Conservation (phyloP, 345 rosid species). For the Eucalyptus caleyi region DNA sequence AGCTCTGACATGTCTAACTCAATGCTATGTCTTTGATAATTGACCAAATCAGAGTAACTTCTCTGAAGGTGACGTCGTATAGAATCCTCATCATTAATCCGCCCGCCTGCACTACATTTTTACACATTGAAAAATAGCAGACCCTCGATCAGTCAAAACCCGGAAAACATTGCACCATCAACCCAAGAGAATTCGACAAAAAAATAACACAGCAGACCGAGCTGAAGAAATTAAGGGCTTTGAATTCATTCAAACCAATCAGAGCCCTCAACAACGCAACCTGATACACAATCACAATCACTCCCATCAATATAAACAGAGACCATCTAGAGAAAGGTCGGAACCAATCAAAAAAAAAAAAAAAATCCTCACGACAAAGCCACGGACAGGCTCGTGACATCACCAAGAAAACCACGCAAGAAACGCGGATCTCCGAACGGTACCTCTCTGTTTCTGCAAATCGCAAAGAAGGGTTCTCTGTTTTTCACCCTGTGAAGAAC, state of each 20-base stretch:
- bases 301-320: neutral
- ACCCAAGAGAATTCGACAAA: neutral
- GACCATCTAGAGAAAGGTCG: neutral
- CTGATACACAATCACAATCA: neutral
- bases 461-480: neutral
- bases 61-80: neutral
- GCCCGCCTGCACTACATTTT: neutral
- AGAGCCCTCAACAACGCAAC: neutral
- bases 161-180: neutral
- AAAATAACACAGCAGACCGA: neutral
- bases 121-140: neutral
- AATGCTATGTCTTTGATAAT: neutral
- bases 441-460: neutral
- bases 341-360: neutral
- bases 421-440: neutral
- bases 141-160: neutral
- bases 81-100: neutral
- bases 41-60: neutral
- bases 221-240: neutral
- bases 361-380: neutral
- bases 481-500: neutral
- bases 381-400: neutral
- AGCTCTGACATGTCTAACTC: neutral
- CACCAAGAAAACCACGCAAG: neutral
- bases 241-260: neutral